Evolutionary conservation across 169 alveolate genomes (phyloP).

Genomic region (Plasmodium blacklocki): DNA sequence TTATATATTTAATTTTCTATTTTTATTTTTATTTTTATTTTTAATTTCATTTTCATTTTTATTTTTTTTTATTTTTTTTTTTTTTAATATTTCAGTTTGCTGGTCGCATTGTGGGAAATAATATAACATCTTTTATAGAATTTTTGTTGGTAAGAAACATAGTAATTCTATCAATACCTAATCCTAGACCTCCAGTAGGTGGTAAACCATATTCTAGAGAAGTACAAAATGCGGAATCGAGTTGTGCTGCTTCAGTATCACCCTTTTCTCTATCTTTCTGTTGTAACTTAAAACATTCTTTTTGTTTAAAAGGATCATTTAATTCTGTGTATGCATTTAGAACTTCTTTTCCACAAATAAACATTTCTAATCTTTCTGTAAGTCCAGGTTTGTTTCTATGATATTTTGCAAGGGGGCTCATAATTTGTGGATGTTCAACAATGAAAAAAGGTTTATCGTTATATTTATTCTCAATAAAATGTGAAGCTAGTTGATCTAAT

Average conservation of each 20-base stretch:
- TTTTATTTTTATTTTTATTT: no score
- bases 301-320: constrained; percentile 97
- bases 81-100: background rate
- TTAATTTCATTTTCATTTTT: no score
- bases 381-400: constrained; percentile 93
- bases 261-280: constrained; percentile 84
- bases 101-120: constrained; percentile 77
- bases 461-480: constrained; percentile 94
- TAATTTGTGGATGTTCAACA: constrained; percentile 98
- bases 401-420: constrained; percentile 99
- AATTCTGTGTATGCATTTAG: constrained; percentile 99
- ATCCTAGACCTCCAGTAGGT: constrained; percentile 98
- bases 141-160: constrained; percentile 94
- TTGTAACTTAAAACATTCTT: constrained; percentile 94
- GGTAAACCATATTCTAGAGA: constrained; percentile 96
- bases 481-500: constrained; percentile 88
- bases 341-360: constrained; percentile 96
- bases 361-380: constrained; percentile 98
- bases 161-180: constrained; percentile 96
- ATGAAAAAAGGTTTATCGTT: constrained; percentile 93
- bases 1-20: background rate
- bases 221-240: constrained; percentile 94
- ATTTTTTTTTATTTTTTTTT: no score
- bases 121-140: constrained; percentile 88
- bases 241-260: constrained; percentile 91